Conservation (phyloP, 371 early-diverging fungal genomes). For the Paramicrosporidium saccamoebae region DNA sequence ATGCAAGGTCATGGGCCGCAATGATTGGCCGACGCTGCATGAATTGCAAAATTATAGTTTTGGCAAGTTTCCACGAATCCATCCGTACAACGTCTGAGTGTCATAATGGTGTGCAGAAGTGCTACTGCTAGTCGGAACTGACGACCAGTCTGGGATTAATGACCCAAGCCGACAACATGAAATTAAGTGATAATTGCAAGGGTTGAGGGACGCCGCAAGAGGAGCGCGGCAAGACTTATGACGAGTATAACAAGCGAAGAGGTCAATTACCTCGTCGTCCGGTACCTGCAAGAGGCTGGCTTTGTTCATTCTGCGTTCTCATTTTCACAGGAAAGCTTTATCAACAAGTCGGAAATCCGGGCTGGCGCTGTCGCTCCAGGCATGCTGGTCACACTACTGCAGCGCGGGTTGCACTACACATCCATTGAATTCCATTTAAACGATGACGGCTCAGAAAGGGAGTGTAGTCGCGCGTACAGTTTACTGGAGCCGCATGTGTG, state of each 20-base stretch:
- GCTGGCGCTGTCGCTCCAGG: constrained; percentile 41
- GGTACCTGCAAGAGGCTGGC: constrained; percentile 28
- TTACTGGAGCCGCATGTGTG: constrained; percentile 6
- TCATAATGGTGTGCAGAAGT: no score
- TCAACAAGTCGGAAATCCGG: constrained; percentile 22
- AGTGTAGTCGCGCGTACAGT: constrained; percentile 5
- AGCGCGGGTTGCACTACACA: constrained; percentile 68
- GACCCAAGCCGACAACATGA: no score
- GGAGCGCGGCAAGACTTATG: no score
- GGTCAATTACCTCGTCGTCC: constrained; percentile 65
- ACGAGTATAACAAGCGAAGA: constrained; percentile 59
- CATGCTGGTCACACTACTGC: constrained; percentile 43
- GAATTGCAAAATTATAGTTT: no score
- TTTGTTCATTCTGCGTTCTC: constrained; percentile 63
- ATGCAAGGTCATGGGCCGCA: no score
- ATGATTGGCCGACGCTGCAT: no score
- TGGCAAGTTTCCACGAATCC: no score
- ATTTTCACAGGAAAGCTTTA: constrained; percentile 56
- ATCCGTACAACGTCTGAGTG: no score
- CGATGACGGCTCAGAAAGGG: constrained; percentile 6
- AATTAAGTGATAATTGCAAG: no score
- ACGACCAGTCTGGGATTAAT: no score
- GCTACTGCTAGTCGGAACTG: no score
- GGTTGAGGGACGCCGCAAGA: no score
- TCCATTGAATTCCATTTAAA: constrained; percentile 25